Percentiles rank a stretch among this genome's conserved stretches.
phyloP scores from a whole-genome alignment of 2,329 filamentous ascomycete genomes.

The Ambrosiella xylebori region DNA sequence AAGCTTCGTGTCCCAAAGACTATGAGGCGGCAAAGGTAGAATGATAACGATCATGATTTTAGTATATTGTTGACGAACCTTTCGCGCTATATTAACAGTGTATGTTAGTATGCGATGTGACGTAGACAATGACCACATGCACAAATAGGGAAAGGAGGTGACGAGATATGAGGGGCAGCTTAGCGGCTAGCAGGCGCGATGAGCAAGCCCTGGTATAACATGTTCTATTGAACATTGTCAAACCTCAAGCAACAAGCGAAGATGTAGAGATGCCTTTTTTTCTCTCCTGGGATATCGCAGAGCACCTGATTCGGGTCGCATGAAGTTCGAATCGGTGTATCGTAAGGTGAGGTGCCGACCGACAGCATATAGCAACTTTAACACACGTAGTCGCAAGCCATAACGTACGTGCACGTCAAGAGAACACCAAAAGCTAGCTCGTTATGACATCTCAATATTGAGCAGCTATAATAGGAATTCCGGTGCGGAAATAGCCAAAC shows the following conservation, averaged over 20 bases:
- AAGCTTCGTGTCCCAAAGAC: neutral
- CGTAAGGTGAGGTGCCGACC: too few species aligned
- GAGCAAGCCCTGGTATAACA: neutral
- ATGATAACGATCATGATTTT: neutral
- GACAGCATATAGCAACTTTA: too few species aligned
- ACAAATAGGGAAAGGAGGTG: neutral
- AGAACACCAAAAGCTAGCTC: too few species aligned
- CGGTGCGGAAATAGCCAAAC: neutral
- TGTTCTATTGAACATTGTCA: neutral
- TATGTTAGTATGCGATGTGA: conserved; percentile 5
- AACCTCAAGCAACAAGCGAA: neutral
- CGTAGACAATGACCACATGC: neutral
- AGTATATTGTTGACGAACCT: conserved; percentile 11
- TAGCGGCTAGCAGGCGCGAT: neutral
- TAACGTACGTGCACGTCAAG: too few species aligned
- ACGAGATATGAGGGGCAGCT: conserved; percentile 5
- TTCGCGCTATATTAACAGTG: conserved; percentile 8
- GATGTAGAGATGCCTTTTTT: neutral
- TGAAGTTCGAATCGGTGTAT: neutral
- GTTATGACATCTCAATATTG: too few species aligned
- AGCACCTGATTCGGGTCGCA: neutral
- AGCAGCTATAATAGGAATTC: neutral
- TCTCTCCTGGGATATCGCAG: neutral
- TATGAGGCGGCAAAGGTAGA: neutral
- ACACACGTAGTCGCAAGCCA: too few species aligned